Evolutionary conservation across 2,329 filamentous ascomycete genomes (phyloP).

Genomic region (Esteya vermicola): DNA sequence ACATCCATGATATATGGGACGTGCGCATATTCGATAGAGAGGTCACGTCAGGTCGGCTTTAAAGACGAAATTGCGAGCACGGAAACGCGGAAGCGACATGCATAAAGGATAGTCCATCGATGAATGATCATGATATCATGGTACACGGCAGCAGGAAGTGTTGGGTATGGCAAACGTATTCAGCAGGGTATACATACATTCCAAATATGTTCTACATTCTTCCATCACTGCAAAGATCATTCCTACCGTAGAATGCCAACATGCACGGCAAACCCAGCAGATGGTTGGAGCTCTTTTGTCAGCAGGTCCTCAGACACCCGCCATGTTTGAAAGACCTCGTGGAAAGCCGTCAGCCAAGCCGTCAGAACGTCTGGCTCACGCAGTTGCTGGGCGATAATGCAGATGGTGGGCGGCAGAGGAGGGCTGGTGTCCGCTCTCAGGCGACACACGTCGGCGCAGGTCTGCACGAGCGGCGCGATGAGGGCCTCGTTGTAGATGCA

Average conservation of each 20-base stretch:
- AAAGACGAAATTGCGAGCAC: constrained; percentile 7
- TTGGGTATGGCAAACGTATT: no score
- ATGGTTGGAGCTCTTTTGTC: constrained; percentile 41
- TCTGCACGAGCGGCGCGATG: constrained; percentile 66
- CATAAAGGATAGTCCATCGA: neutral
- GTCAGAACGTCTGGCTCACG: constrained; percentile 77
- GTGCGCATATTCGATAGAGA: constrained; percentile 47
- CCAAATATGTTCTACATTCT: no score
- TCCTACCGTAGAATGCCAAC: constrained; percentile 45
- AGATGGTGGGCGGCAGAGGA: constrained; percentile 42
- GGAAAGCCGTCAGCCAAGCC: constrained; percentile 59
- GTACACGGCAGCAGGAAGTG: no score
- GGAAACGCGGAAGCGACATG: neutral
- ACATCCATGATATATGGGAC: constrained; percentile 29
- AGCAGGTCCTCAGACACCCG: constrained; percentile 53
- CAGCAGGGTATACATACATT: no score
- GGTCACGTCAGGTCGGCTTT: constrained; percentile 29
- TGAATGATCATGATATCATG: no score
- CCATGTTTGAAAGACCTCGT: constrained; percentile 58
- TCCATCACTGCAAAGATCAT: no score
- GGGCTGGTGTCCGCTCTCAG: constrained; percentile 25
- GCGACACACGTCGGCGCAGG: constrained; percentile 60
- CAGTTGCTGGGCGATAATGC: constrained; percentile 79
- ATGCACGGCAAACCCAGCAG: constrained; percentile 71
- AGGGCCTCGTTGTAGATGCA: constrained; percentile 91